Base-by-base conservation (phyloP, 495 filamentous ascomycete genomes). In the Tuber indicum region DNA sequence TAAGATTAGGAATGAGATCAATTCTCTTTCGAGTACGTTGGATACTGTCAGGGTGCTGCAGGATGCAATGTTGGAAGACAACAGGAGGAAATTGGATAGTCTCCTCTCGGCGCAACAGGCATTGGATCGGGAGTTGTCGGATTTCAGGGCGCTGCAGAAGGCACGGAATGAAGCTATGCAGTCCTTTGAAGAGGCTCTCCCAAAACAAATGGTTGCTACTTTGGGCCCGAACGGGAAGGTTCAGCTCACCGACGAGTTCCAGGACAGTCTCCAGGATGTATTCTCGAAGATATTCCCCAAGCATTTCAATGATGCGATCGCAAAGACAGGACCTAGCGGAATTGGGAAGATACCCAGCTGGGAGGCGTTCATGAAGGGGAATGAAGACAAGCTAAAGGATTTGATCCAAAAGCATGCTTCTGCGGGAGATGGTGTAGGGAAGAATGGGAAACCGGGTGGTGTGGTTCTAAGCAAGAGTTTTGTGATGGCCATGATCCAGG, bases 361-460 rank as follows among this genome's bases (percentile, higher is more conserved):
- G 81, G 49, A 82, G 16, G 70, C 73, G 39, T 82, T 82, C 66
- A 26, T 82, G 23, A 46, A 73, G n/a, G 77, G 79, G 21, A 82
- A 82, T 58, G 79, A 82, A 39, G 71, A 69, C 21, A 72, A 75
- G 8, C 8, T 80, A 12, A 74, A 62, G 62, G 70, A 76, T 62
- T 74, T 80, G 42, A 80, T 80, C 39, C 77, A 80, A 45, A 71
- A 80, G 26, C 78, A 80, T 52, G 79, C 70, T 32, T 32, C 58
- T 16, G 12, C 75, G 41, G 76, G 76, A 47, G 17, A 49, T n/a
- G 79, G 74, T 16, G 58, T 76, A 12, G 75, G 66, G 39, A 74
- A 72, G 62, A 62, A 52, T 42, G 71, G 52, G 43, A 23, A 47
- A 14, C 52, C 43, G 42, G 76, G 75, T 41, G 75, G 75, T 36